Conservation (phyloP, 148 eudicot species). For the Vaccinium darrowii region DNA sequence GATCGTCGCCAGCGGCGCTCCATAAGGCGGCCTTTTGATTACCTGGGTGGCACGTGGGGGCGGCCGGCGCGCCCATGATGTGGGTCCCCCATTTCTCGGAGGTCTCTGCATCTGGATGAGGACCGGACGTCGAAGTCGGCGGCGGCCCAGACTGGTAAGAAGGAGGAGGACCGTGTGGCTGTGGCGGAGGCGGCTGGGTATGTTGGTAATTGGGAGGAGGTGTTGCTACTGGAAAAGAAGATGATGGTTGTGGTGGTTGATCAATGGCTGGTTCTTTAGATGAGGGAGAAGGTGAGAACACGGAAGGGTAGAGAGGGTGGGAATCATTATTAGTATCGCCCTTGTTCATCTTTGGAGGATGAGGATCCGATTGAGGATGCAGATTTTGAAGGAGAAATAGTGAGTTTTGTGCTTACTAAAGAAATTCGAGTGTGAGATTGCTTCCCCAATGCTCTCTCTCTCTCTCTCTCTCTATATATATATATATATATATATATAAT, state of each 20-base stretch:
- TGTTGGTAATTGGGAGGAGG: not conserved
- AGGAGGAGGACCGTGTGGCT: not conserved
- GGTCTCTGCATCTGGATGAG: not conserved
- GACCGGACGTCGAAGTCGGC: not conserved
- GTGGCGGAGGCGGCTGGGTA: not conserved
- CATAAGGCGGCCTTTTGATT: slow-evolving; percentile 36
- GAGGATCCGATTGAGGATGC: too few species aligned
- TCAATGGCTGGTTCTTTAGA: not conserved
- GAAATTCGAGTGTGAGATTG: not conserved
- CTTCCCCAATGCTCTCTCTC: not conserved
- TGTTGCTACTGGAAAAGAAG: not conserved
- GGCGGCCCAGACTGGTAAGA: not conserved
- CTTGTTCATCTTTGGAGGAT: slow-evolving; percentile 2
- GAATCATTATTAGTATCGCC: not conserved
- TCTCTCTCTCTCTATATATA: too few species aligned
- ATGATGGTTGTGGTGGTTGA: not conserved
- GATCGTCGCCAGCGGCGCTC: slow-evolving; percentile 19
- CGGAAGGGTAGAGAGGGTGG: slow-evolving; percentile 8
- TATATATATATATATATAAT: too few species aligned
- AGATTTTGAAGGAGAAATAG: too few species aligned
- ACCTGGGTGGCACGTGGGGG: slow-evolving; percentile 31
- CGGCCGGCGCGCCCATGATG: slow-evolving; percentile 40
- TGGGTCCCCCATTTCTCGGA: slow-evolving; percentile 41
- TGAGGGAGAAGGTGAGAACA: not conserved
- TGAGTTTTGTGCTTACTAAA: too few species aligned